These are phyloP conservation scores for Salix exigua DNA, from an alignment of 345 rosid genomes.

Conservation along the genomic window DNA sequence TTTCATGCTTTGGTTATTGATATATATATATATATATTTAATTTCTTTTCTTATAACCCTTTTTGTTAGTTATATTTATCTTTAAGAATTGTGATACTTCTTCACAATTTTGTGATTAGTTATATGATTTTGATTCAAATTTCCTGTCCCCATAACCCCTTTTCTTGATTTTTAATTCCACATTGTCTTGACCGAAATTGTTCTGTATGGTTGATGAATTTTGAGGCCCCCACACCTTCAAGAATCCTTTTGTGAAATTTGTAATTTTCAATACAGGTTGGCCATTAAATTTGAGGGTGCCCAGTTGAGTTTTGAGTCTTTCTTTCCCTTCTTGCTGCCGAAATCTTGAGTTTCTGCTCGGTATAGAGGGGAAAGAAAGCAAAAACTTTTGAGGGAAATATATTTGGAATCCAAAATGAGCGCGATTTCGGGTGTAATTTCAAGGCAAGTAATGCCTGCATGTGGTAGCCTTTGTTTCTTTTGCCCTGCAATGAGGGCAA, in stretches of 20 bases:
- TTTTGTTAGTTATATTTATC: slow-evolving; percentile 1
- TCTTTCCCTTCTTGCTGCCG: slow-evolving; percentile 62
- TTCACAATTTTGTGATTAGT: slow-evolving; percentile 4
- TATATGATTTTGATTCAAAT: slow-evolving; percentile 2
- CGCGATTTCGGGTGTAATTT: slow-evolving; percentile 67
- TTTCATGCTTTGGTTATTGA: neutral
- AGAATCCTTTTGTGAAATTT: neutral
- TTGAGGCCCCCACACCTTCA: neutral
- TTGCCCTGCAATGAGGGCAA: slow-evolving; percentile 80
- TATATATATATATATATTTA: neutral
- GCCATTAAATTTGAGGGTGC: slow-evolving; percentile 29
- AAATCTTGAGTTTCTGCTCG: slow-evolving; percentile 35
- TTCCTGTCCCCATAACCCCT: neutral
- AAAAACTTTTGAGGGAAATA: slow-evolving; percentile 5
- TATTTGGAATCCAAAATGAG: slow-evolving; percentile 46
- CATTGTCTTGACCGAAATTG: slow-evolving; percentile 8
- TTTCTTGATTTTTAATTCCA: slow-evolving; percentile 9
- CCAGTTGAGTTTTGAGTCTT: slow-evolving; percentile 29
- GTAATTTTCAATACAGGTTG: slow-evolving; percentile 33
- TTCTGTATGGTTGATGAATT: neutral
- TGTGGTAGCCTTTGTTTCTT: slow-evolving; percentile 88
- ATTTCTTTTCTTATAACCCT: neutral
- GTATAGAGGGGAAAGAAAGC: slow-evolving; percentile 63
- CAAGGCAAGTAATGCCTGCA: slow-evolving; percentile 86
- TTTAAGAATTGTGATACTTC: neutral